These are phyloP conservation scores for Dactylellina parvicollis DNA, from an alignment of 2,329 filamentous ascomycete species.

Conservation along the genomic window DNA sequence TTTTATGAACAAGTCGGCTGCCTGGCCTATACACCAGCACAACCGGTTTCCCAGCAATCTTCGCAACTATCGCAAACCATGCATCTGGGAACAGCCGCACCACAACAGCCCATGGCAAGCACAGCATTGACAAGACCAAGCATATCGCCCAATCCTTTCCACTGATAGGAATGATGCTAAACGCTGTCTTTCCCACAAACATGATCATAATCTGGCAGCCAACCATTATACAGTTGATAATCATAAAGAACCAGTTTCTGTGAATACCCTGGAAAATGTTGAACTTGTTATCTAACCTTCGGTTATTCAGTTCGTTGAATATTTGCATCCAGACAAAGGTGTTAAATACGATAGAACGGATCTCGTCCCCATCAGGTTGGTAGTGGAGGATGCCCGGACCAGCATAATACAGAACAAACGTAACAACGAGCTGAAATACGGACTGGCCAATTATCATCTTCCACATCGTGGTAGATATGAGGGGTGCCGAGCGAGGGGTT, in stretches of 20 bases:
- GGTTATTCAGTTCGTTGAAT: constrained; percentile 71
- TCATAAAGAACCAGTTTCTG: constrained; percentile 69
- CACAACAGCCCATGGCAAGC: constrained; percentile 65
- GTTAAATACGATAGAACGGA: constrained; percentile 74
- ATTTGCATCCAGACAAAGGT: constrained; percentile 78
- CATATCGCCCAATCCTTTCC: constrained; percentile 68
- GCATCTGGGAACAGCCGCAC: constrained; percentile 68
- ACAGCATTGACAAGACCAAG: constrained; percentile 64
- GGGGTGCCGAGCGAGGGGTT: constrained; percentile 63
- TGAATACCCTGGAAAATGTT: constrained; percentile 70
- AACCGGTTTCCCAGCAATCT: constrained; percentile 4
- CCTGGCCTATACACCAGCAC: constrained; percentile 2
- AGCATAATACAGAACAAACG: constrained; percentile 71
- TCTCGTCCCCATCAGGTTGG: constrained; percentile 62
- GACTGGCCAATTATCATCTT: constrained; percentile 73
- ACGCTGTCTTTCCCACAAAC: constrained; percentile 69
- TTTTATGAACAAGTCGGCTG: background rate
- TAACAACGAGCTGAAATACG: constrained; percentile 69
- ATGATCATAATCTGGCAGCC: constrained; percentile 69
- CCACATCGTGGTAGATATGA: constrained; percentile 68
- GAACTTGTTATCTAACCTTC: constrained; percentile 71
- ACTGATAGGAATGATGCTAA: constrained; percentile 65
- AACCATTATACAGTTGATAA: constrained; percentile 69
- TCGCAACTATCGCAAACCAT: constrained; percentile 64
- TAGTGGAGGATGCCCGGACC: constrained; percentile 69